Evolutionary conservation across 495 filamentous ascomycete species (phyloP).

Genomic region (Tetracladium setigerum): DNA sequence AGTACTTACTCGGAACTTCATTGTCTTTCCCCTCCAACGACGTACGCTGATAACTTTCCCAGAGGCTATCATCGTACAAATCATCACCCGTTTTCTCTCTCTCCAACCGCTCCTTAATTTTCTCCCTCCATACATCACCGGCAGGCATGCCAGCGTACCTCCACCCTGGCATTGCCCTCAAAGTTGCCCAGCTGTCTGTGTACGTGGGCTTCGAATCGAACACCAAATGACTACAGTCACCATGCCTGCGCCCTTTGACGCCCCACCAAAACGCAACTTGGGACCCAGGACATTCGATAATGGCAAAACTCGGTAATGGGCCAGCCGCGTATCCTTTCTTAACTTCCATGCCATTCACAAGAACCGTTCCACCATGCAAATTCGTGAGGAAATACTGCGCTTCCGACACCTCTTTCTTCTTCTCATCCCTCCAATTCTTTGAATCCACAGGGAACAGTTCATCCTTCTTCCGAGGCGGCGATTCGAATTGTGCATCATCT

Average conservation of each 20-base stretch:
- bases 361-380: slow-evolving; percentile 8
- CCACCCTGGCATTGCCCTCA: slow-evolving; percentile 10
- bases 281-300: slow-evolving; percentile 18
- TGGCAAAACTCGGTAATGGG: slow-evolving; percentile 18
- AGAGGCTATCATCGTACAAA: slow-evolving; percentile 1
- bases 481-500: background rate
- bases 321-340: slow-evolving; percentile 15
- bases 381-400: slow-evolving; percentile 18
- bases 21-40: no score
- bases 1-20: no score
- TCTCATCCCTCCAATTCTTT: slow-evolving; percentile 11
- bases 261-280: slow-evolving; percentile 19
- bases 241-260: slow-evolving; percentile 7
- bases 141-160: slow-evolving; percentile 8
- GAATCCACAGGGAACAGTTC: slow-evolving; percentile 9
- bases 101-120: slow-evolving; percentile 12
- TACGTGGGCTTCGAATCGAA: background rate
- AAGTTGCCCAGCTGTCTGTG: slow-evolving; percentile 1
- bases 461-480: background rate
- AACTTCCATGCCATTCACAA: slow-evolving; percentile 18
- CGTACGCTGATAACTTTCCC: no score
- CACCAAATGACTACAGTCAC: background rate
- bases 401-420: background rate
- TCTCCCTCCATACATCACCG: slow-evolving; percentile 15
- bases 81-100: slow-evolving; percentile 4